phyloP scores from a whole-genome alignment of 768 basidiomycete species.

The Phaeotremella fagi region DNA sequence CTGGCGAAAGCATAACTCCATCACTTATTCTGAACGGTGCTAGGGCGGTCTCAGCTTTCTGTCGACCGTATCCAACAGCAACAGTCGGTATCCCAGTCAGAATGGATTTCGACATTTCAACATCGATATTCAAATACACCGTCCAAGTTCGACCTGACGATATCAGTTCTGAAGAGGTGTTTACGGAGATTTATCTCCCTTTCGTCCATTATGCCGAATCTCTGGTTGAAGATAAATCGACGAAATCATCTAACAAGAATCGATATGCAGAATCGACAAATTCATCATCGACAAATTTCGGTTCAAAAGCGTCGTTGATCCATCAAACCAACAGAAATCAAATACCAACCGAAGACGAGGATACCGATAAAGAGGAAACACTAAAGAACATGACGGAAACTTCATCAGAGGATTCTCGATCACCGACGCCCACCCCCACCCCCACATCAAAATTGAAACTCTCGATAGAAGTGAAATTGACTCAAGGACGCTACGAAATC shows the following conservation, averaged over 20 bases:
- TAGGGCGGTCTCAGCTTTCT: constrained; percentile 76
- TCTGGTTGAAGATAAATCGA: constrained; percentile 10
- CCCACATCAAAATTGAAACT: constrained; percentile 9
- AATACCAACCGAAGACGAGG: not conserved
- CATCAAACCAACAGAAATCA: not conserved
- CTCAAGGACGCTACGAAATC: constrained; percentile 54
- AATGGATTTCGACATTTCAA: constrained; percentile 69
- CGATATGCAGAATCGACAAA: constrained; percentile 1
- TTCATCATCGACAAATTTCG: not conserved
- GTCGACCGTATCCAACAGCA: constrained; percentile 72
- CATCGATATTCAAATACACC: constrained; percentile 65
- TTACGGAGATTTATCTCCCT: constrained; percentile 90
- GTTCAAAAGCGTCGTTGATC: constrained; percentile 8
- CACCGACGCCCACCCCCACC: not conserved
- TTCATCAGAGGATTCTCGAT: not conserved
- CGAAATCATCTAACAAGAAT: not conserved
- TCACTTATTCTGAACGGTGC: constrained; percentile 76
- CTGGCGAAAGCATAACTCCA: constrained; percentile 28
- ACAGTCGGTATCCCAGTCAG: constrained; percentile 64
- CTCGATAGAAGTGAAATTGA: constrained; percentile 45
- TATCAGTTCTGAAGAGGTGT: constrained; percentile 50
- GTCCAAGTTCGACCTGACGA: constrained; percentile 64
- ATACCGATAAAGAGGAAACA: too few relatives aligned
- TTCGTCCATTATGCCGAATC: constrained; percentile 66
- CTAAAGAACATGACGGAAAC: not conserved